Evolutionary conservation across 1,284 basidiomycete genomes (phyloP).

Genomic region (Heterobasidion parviporum): DNA sequence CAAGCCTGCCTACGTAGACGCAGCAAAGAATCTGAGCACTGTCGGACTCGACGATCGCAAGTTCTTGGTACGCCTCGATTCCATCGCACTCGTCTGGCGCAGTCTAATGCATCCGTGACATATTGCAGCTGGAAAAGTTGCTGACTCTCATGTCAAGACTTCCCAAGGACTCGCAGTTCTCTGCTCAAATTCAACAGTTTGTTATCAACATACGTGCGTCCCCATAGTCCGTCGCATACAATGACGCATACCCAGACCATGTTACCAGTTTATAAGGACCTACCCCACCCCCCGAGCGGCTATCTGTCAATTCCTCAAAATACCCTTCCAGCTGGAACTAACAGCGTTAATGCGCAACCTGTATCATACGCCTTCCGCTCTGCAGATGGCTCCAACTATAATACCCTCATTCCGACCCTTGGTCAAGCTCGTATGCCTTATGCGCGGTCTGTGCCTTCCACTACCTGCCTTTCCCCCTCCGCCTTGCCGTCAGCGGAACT

Average conservation of each 20-base stretch:
- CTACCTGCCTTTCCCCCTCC: slow-evolving; percentile 30
- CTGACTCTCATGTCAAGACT: slow-evolving; percentile 56
- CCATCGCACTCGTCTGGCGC: not conserved
- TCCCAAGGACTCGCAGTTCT: slow-evolving; percentile 36
- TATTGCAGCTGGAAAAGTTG: slow-evolving; percentile 54
- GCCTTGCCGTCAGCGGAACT: slow-evolving; percentile 59
- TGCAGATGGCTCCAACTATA: slow-evolving; percentile 72
- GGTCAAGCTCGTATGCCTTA: slow-evolving; percentile 73
- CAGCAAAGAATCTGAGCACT: slow-evolving; percentile 32
- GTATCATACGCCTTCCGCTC: slow-evolving; percentile 47
- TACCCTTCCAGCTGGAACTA: too few species aligned
- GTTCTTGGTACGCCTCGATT: slow-evolving; percentile 28
- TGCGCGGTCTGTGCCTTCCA: slow-evolving; percentile 60
- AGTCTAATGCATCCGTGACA: not conserved
- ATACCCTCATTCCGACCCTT: slow-evolving; percentile 58
- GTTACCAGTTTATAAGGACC: slow-evolving; percentile 66
- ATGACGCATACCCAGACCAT: not conserved
- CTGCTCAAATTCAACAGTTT: slow-evolving; percentile 39
- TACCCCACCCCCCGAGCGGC: slow-evolving; percentile 66
- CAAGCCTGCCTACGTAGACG: slow-evolving; percentile 39
- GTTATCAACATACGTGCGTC: slow-evolving; percentile 41
- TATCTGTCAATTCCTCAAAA: slow-evolving; percentile 39
- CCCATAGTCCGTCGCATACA: not conserved
- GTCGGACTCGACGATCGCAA: slow-evolving; percentile 57
- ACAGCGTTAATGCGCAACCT: not conserved